phyloP scores from a whole-genome alignment of 2,329 filamentous ascomycete species.

The Penicillium rolfsii region DNA sequence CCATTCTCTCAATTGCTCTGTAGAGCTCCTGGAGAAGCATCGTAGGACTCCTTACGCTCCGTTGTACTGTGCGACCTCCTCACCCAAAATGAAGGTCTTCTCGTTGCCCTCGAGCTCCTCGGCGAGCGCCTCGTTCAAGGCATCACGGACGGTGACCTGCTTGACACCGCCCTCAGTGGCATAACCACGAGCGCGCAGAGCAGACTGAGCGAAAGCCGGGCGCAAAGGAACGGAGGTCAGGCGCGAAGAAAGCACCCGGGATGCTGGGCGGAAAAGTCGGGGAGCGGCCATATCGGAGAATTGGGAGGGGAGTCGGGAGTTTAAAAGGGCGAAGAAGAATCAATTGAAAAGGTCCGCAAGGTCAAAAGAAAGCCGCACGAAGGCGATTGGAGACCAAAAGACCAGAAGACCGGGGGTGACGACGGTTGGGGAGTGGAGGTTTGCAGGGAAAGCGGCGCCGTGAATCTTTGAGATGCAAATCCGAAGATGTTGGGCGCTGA shows the following conservation, averaged over 20 bases:
- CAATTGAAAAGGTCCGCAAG: slow-evolving; percentile 24
- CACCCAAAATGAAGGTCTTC: slow-evolving; percentile 94
- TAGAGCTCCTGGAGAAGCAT: not conserved
- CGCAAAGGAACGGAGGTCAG: slow-evolving; percentile 55
- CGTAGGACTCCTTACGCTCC: slow-evolving; percentile 67
- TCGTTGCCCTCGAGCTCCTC: slow-evolving; percentile 94
- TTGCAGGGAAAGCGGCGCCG: slow-evolving; percentile 15
- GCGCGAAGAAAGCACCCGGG: slow-evolving; percentile 63
- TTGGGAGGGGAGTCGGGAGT: slow-evolving; percentile 52
- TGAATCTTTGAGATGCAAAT: slow-evolving; percentile 35
- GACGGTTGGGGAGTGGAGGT: slow-evolving; percentile 12
- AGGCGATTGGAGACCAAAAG: slow-evolving; percentile 7
- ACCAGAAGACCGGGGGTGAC: slow-evolving; percentile 22
- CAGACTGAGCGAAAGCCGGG: slow-evolving; percentile 54
- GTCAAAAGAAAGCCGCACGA: slow-evolving; percentile 19
- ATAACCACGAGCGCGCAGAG: slow-evolving; percentile 57
- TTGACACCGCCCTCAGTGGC: slow-evolving; percentile 68
- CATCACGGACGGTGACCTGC: slow-evolving; percentile 96
- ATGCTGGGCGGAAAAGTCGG: slow-evolving; percentile 66
- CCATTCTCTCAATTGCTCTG: slow-evolving; percentile 3
- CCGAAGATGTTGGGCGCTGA: slow-evolving; percentile 44
- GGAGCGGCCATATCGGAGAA: slow-evolving; percentile 59
- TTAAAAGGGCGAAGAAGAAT: slow-evolving; percentile 12
- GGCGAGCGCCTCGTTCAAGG: slow-evolving; percentile 94
- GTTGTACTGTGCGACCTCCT: slow-evolving; percentile 99